phyloP scores from a whole-genome alignment of 2,329 filamentous ascomycete species.

The Aspergillus puulaauensis region DNA sequence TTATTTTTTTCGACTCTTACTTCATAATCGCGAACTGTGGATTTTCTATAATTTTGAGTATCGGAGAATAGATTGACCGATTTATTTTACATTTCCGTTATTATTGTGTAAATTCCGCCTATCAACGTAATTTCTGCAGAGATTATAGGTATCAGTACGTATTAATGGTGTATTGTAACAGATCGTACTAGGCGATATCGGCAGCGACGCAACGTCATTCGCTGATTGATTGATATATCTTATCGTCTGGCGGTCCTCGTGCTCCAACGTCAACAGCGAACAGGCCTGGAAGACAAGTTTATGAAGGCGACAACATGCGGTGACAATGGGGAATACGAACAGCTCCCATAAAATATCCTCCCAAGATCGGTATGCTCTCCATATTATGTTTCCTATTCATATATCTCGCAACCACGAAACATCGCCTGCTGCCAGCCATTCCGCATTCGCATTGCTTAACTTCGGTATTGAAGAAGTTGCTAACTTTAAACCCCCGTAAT shows the following conservation, averaged over 20 bases:
- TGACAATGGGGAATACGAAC: constrained; percentile 62
- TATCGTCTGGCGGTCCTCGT: neutral
- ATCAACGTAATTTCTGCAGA: neutral
- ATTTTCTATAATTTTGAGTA: constrained; percentile 20
- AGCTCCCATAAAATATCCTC: constrained; percentile 67
- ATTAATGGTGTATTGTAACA: neutral
- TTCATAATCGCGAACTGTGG: neutral
- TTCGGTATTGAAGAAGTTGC: neutral
- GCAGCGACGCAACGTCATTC: constrained; percentile 4
- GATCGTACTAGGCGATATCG: neutral
- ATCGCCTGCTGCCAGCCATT: neutral
- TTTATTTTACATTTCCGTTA: neutral
- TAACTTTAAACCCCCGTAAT: neutral
- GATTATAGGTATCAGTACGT: neutral
- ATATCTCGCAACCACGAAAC: neutral
- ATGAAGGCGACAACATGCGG: constrained; percentile 26
- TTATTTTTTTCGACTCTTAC: neutral
- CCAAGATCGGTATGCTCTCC: constrained; percentile 75
- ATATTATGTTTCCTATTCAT: neutral
- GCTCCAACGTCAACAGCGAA: neutral
- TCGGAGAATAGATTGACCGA: constrained; percentile 18
- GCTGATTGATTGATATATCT: neutral
- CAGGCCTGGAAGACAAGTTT: constrained; percentile 2
- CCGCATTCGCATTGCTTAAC: neutral
- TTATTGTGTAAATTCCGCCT: neutral